Evolutionary conservation across 371 early-diverging fungal species (phyloP).

Genomic region (Coemansia sp.): DNA sequence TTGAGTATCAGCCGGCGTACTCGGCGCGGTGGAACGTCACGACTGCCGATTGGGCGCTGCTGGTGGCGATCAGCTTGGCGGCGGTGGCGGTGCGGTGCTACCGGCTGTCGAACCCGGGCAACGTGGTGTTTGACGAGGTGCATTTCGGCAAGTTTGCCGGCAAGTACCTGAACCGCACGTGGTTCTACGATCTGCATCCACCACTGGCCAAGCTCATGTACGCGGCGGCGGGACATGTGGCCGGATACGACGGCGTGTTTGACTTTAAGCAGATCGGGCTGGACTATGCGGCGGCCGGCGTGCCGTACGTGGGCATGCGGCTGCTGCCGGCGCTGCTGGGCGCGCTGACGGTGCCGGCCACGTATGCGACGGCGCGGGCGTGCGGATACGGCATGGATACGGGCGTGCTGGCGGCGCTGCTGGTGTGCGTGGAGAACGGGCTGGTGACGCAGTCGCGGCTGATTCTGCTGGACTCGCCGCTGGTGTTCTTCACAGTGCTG

Average conservation of each 20-base stretch:
- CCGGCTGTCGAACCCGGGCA: slow-evolving; percentile 17
- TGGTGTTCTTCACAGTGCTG: slow-evolving; percentile 80
- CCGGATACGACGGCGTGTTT: slow-evolving; percentile 88
- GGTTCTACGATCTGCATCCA: slow-evolving; percentile 98
- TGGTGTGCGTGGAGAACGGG: slow-evolving; percentile 67
- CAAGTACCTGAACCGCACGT: slow-evolving; percentile 86
- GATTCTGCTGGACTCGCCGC: slow-evolving; percentile 86
- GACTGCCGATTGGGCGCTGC: slow-evolving; percentile 10
- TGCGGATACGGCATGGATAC: slow-evolving; percentile 68
- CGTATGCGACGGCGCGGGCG: slow-evolving; percentile 74
- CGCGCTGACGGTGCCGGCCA: slow-evolving; percentile 69
- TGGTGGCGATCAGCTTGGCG: slow-evolving; percentile 6
- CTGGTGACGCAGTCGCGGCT: slow-evolving; percentile 85
- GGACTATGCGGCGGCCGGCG: slow-evolving; percentile 65
- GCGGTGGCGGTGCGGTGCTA: slow-evolving; percentile 37
- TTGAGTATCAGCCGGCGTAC: slow-evolving; percentile 12
- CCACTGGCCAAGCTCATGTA: slow-evolving; percentile 96
- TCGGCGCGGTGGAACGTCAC: slow-evolving; percentile 22
- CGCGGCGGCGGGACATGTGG: slow-evolving; percentile 72
- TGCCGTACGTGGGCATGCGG: slow-evolving; percentile 88
- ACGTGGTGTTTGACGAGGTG: slow-evolving; percentile 87
- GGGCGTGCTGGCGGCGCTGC: slow-evolving; percentile 62
- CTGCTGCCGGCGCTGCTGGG: slow-evolving; percentile 74
- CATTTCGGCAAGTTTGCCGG: slow-evolving; percentile 99
- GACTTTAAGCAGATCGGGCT: slow-evolving; percentile 84